Percentiles rank a stretch among this genome's conserved stretches.
Conservation (phyloP, 106 monocot species). For the Chionographis japonica region DNA sequence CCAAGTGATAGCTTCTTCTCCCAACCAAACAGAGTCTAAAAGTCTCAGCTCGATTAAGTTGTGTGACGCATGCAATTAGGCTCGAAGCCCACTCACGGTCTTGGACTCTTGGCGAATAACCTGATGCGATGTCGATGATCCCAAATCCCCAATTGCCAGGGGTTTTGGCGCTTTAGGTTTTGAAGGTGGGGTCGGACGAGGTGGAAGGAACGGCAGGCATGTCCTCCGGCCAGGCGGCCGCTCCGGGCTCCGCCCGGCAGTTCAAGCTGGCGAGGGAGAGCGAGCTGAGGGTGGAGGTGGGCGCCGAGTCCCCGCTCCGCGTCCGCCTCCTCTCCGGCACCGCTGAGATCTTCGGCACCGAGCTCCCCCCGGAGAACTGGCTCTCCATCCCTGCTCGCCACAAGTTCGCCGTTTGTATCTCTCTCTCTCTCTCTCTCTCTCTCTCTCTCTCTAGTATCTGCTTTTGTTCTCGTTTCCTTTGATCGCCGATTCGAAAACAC, state of each 20-base stretch:
- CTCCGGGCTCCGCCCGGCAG: slow-evolving; percentile 21
- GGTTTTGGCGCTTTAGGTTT: too few species aligned
- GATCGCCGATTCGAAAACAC: background rate
- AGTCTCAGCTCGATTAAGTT: too few species aligned
- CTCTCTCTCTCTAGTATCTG: background rate
- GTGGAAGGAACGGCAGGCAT: background rate
- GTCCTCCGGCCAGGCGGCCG: background rate
- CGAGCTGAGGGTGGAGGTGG: slow-evolving; percentile 86
- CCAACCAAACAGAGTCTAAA: too few species aligned
- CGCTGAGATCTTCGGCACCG: slow-evolving; percentile 94
- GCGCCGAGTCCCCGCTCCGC: slow-evolving; percentile 38
- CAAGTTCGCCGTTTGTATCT: slow-evolving; percentile 61
- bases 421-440: background rate
- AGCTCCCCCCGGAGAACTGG: slow-evolving; percentile 84
- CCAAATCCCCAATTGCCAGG: too few species aligned
- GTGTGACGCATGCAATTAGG: too few species aligned
- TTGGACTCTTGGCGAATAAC: too few species aligned
- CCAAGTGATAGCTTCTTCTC: too few species aligned
- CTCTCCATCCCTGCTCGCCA: slow-evolving; percentile 59
- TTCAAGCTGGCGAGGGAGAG: slow-evolving; percentile 76
- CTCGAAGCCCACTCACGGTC: too few species aligned
- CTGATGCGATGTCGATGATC: too few species aligned
- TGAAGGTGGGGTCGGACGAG: too few species aligned
- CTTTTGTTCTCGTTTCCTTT: background rate
- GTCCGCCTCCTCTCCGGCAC: slow-evolving; percentile 74